Evolutionary conservation across 495 filamentous ascomycete species (phyloP), one percentile per base, ranked within the genome.

Genomic region (Annulohypoxylon bovei): DNA sequence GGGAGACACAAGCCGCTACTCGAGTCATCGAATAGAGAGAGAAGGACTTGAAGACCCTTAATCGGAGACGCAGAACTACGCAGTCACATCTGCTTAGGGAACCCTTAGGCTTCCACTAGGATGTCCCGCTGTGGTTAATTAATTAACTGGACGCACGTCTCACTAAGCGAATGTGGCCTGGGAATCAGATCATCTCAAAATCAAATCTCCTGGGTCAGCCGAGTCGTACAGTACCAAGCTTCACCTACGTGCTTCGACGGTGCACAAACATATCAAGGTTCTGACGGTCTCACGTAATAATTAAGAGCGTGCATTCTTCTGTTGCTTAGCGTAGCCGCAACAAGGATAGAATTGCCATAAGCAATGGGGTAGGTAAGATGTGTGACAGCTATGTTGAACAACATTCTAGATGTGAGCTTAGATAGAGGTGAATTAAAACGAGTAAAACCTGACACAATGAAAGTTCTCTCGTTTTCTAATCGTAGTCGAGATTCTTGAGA

Each of bases 261-360:
- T 18, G 27, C 23, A 28, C 23, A 40, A 12, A 55, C 61, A 68
- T 55, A 68, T 68, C 65, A 72, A 72, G 62, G 65, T 72, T 68
- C 70, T 72, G 70, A 72, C 69, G 22, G 28, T 67, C 69, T 71
- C 54, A 71, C 69, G 69, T 67, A 71, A 67, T 67, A 62, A 47
- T 47, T 49, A 71, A 62, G 33, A 62, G 56, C 62, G 18, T 63
- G 69, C 58, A 63, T 67, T 28, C 44, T 58, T 47, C 25, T n/a
- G 35, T 39, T 50, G 20, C 52, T 33, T 62, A 63, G 40, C 22
- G 64, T 56, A 64, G 60, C 64, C 64, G 69, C 69, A 62, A 39
- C 55, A 47, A 16, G 62, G 32, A 57, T 20, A 23, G 44, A 46
- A 35, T 44, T n/a, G 6, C 9, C 47, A 16, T 53, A 32, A 23